Evolutionary conservation across 148 eudicot genomes (phyloP).

Genomic region (Spergularia bocconei): DNA sequence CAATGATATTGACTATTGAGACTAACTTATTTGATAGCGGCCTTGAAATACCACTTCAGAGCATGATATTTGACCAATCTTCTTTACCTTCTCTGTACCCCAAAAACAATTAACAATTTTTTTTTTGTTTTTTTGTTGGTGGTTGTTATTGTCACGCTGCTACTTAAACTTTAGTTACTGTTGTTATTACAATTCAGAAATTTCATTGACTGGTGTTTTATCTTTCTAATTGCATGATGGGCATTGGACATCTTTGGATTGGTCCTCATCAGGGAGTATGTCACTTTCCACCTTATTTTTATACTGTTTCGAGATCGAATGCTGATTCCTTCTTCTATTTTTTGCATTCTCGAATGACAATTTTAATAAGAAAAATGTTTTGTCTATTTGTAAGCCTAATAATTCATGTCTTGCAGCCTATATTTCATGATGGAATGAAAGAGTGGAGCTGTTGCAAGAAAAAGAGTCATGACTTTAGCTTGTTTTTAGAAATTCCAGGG

Average conservation of each 20-base stretch:
- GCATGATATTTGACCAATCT: background rate
- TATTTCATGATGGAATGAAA: constrained; percentile 93
- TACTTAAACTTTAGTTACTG: background rate
- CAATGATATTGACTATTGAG: background rate
- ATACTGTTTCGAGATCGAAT: background rate
- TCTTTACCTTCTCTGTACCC: no score
- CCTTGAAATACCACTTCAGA: background rate
- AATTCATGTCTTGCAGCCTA: constrained; percentile 54
- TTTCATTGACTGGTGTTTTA: constrained; percentile 11
- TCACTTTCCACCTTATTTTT: constrained; percentile 5
- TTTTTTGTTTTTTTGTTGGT: no score
- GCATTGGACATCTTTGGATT: constrained; percentile 9
- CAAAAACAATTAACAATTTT: no score
- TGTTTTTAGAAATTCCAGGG: constrained; percentile 88
- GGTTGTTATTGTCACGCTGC: no score
- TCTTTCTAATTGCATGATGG: constrained; percentile 20
- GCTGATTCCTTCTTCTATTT: background rate
- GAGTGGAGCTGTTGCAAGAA: constrained; percentile 99
- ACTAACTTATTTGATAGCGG: background rate
- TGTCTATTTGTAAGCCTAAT: constrained; percentile 11
- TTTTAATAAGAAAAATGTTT: background rate
- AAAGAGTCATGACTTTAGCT: constrained; percentile 90
- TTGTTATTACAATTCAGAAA: background rate
- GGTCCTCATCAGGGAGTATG: constrained; percentile 38
- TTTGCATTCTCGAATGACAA: background rate